Conservation (phyloP, 495 filamentous ascomycete genomes). For the Talaromyces trachyspermus region DNA sequence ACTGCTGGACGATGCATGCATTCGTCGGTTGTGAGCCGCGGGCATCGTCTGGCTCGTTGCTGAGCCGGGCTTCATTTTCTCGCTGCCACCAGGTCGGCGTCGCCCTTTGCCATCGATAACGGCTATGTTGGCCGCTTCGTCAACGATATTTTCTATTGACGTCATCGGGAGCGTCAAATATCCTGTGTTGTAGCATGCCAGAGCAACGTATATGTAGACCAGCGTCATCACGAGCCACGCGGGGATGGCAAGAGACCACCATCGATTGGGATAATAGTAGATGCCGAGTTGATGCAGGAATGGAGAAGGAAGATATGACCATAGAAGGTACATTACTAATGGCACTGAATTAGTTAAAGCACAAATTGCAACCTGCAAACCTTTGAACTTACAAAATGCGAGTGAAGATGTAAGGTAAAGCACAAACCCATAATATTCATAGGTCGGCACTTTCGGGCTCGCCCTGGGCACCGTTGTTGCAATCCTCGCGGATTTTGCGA, state of each 20-base stretch:
- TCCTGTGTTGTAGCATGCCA: slow-evolving; percentile 85
- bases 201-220: slow-evolving; percentile 88
- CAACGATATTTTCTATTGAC: slow-evolving; percentile 83
- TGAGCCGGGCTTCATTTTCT: slow-evolving; percentile 39
- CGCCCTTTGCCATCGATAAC: slow-evolving; percentile 66
- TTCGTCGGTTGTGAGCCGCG: slow-evolving; percentile 38
- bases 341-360: too few species aligned
- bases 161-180: slow-evolving; percentile 76
- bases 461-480: slow-evolving; percentile 77
- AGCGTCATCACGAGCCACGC: slow-evolving; percentile 82
- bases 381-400: slow-evolving; percentile 50
- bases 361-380: too few species aligned
- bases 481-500: slow-evolving; percentile 54
- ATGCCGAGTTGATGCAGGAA: slow-evolving; percentile 91
- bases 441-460: slow-evolving; percentile 88
- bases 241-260: slow-evolving; percentile 93
- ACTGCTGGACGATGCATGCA: slow-evolving; percentile 12
- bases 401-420: slow-evolving; percentile 79
- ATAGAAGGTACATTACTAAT: slow-evolving; percentile 80
- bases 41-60: slow-evolving; percentile 42
- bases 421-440: slow-evolving; percentile 98
- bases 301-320: slow-evolving; percentile 87
- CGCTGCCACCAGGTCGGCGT: slow-evolving; percentile 38
- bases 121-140: slow-evolving; percentile 80
- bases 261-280: slow-evolving; percentile 92